Conservation (phyloP, 1,139 yeast species). For the Candida sanyaensis region DNA sequence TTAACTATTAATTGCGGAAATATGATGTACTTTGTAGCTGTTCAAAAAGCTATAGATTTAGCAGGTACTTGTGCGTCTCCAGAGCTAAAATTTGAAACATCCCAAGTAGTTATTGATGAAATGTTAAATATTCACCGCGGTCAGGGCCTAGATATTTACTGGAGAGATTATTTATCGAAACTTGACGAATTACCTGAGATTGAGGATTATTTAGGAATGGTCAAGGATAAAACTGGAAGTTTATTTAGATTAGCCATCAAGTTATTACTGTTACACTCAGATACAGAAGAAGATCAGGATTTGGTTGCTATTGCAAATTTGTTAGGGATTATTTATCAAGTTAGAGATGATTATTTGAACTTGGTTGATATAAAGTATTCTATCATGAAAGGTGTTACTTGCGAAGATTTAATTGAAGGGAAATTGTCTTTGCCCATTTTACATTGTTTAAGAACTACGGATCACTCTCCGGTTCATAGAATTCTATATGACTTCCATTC, state of each 20-base stretch:
- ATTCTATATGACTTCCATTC: conserved; percentile 21
- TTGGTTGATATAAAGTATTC: conserved; percentile 52
- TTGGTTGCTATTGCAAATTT: conserved; percentile 68
- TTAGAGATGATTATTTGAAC: conserved; percentile 79
- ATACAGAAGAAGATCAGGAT: conserved; percentile 9
- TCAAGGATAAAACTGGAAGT: conserved; percentile 87
- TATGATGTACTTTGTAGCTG: conserved; percentile 76
- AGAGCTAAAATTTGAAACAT: conserved; percentile 11
- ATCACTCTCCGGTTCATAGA: conserved; percentile 25
- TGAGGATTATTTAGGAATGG: conserved; percentile 75
- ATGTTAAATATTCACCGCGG: conserved; percentile 82
- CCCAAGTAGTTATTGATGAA: conserved; percentile 58
- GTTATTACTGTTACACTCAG: conserved; percentile 48
- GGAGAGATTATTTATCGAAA: conserved; percentile 61
- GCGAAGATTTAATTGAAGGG: conserved; percentile 89
- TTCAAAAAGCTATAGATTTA: conserved; percentile 43
- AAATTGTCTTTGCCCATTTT: conserved; percentile 84
- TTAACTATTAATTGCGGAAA: conserved; percentile 82
- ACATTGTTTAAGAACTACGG: conserved; percentile 41
- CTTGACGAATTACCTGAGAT: conserved; percentile 58
- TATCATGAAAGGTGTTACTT: conserved; percentile 68
- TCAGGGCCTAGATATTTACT: conserved; percentile 83
- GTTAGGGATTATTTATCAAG: conserved; percentile 81
- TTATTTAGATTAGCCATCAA: conserved; percentile 72
- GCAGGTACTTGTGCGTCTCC: conserved; percentile 3